Conservation (phyloP, 768 basidiomycete species). For the Mycena chlorophos region DNA sequence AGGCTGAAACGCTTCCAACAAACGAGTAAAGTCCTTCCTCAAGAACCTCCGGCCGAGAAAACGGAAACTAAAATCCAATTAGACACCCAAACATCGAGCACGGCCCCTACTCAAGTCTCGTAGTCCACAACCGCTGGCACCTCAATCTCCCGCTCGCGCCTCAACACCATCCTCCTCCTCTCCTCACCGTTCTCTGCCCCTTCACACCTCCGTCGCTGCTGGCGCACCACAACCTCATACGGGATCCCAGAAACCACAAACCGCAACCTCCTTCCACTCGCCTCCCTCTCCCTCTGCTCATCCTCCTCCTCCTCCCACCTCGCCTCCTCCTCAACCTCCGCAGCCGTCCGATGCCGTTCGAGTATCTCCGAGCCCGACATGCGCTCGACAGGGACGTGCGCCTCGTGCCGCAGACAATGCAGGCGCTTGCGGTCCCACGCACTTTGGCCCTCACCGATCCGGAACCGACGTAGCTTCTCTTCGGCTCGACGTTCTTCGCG, state of each 20-base stretch:
- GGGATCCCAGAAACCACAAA: background rate
- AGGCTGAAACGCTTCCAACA: too few relatives aligned
- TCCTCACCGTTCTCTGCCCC: background rate
- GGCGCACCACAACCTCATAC: background rate
- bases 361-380: background rate
- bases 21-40: too few relatives aligned
- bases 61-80: too few relatives aligned
- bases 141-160: background rate
- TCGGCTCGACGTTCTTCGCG: background rate
- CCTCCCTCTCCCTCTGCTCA: background rate
- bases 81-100: too few relatives aligned
- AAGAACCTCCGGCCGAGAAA: too few relatives aligned
- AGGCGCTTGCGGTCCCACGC: background rate
- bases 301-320: background rate
- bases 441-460: background rate
- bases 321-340: background rate
- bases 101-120: too few relatives aligned
- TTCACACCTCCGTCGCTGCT: background rate
- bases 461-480: background rate
- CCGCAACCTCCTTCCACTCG: background rate
- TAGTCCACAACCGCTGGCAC: too few relatives aligned
- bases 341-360: background rate
- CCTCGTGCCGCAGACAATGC: background rate
- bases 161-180: background rate
- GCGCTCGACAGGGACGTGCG: background rate